Evolutionary conservation across 129 eudicot genomes (phyloP).

Genomic region (Cynara cardunculus): DNA sequence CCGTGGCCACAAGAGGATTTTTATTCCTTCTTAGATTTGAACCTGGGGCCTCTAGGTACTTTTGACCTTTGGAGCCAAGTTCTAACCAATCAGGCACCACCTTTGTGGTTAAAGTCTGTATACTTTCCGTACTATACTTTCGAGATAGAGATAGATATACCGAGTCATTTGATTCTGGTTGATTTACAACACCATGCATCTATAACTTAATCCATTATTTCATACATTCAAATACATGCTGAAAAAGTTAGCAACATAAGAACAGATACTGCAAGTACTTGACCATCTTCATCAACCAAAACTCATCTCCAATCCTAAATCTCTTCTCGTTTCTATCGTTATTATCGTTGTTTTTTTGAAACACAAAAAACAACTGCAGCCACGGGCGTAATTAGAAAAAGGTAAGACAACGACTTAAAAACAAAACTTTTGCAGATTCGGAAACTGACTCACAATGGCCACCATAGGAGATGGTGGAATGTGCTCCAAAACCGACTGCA

Average conservation of each 20-base stretch:
- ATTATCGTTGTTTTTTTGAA: not conserved
- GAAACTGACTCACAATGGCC: not conserved
- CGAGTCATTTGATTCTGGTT: not conserved
- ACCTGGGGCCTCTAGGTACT: too few species aligned
- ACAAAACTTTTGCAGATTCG: not conserved
- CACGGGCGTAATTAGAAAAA: not conserved
- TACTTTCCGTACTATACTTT: not conserved
- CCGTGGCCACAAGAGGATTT: too few species aligned
- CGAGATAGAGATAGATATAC: too few species aligned
- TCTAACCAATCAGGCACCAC: too few species aligned
- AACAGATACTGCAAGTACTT: not conserved
- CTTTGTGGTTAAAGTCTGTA: too few species aligned
- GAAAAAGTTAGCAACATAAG: not conserved
- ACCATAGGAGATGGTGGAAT: not conserved
- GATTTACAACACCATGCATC: not conserved
- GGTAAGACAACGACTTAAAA: not conserved
- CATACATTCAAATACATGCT: not conserved
- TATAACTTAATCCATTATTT: not conserved
- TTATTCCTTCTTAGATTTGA: too few species aligned
- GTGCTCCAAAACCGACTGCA: conserved; percentile 4
- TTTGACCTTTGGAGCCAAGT: too few species aligned
- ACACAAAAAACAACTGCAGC: not conserved
- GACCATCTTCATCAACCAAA: not conserved
- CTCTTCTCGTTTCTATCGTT: not conserved
- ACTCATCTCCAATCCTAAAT: not conserved